Conservation (phyloP, 2,329 filamentous ascomycete genomes). For the Pseudogymnoascus sp. region DNA sequence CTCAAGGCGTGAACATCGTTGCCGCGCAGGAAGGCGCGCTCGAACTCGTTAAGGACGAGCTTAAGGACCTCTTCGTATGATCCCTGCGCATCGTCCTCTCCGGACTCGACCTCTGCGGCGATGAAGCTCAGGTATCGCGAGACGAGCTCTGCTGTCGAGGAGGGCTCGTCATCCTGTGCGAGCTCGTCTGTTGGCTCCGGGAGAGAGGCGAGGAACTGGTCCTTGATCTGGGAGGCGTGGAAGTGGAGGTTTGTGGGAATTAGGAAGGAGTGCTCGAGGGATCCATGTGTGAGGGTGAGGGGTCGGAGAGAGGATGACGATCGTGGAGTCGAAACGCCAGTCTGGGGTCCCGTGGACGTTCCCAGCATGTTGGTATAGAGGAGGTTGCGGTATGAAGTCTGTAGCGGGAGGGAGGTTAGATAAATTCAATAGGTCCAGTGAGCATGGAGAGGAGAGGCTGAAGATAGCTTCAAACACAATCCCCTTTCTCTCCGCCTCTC, state of each 20-base stretch:
- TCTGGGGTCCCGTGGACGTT: conserved; percentile 75
- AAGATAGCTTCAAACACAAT: background rate
- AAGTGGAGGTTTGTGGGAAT: conserved; percentile 94
- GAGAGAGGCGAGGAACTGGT: conserved; percentile 76
- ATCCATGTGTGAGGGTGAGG: conserved; percentile 83
- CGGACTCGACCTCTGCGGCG: conserved; percentile 81
- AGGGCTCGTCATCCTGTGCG: conserved; percentile 97
- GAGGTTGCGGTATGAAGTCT: background rate
- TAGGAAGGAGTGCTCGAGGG: conserved; percentile 91
- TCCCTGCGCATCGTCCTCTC: conserved; percentile 80
- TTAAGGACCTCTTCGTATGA: conserved; percentile 91
- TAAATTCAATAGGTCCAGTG: background rate
- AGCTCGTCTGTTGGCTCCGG: conserved; percentile 93
- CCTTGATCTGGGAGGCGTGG: conserved; percentile 89
- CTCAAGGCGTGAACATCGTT: conserved; percentile 94
- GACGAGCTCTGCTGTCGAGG: conserved; percentile 84
- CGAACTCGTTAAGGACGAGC: conserved; percentile 89
- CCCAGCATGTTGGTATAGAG: conserved; percentile 65
- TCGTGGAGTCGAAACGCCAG: conserved; percentile 92
- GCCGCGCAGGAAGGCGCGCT: conserved; percentile 85
- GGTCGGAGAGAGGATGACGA: conserved; percentile 89
- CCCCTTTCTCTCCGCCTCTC: background rate
- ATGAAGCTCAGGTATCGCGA: conserved; percentile 89
- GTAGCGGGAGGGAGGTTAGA: background rate
- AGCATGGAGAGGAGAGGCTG: background rate